Percentiles rank a stretch among this genome's conserved stretches.
phyloP scores from a whole-genome alignment of 208 protist genomes.

The Novymonas esmeraldas region DNA sequence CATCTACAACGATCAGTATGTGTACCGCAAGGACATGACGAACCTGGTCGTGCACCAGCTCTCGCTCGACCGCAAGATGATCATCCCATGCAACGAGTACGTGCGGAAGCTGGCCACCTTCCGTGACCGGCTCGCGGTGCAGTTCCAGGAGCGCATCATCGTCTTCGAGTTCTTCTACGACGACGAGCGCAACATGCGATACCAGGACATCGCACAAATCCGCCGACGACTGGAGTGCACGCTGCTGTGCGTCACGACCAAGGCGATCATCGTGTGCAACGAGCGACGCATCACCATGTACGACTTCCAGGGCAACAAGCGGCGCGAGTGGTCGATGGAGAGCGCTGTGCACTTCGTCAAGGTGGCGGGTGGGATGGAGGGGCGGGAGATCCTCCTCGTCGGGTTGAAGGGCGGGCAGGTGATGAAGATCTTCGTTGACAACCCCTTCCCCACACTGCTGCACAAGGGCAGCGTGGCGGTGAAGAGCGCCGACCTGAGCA shows the following conservation, averaged over 20 bases:
- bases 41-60: conserved; percentile 96
- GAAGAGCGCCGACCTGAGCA: conserved; percentile 91
- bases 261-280: conserved; percentile 91
- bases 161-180: conserved; percentile 95
- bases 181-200: conserved; percentile 86
- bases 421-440: conserved; percentile 96
- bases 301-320: conserved; percentile 91
- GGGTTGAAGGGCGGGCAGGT: conserved; percentile 92
- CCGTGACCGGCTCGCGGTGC: conserved; percentile 93
- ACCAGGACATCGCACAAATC: conserved; percentile 93
- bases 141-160: conserved; percentile 92
- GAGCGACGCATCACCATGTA: conserved; percentile 89
- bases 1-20: conserved; percentile 96
- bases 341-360: conserved; percentile 95
- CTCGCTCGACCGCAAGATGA: conserved; percentile 77
- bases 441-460: conserved; percentile 95
- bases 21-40: conserved; percentile 95
- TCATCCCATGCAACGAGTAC: conserved; percentile 95
- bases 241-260: conserved; percentile 91
- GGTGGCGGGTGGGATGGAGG: conserved; percentile 90
- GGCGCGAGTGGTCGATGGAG: conserved; percentile 95
- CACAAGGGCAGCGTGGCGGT: conserved; percentile 81
- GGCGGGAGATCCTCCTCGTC: conserved; percentile 92
- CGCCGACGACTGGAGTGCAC: conserved; percentile 91
- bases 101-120: conserved; percentile 95